phyloP scores from a whole-genome alignment of 257 asterid genomes.

The Capsicum pubescens region DNA sequence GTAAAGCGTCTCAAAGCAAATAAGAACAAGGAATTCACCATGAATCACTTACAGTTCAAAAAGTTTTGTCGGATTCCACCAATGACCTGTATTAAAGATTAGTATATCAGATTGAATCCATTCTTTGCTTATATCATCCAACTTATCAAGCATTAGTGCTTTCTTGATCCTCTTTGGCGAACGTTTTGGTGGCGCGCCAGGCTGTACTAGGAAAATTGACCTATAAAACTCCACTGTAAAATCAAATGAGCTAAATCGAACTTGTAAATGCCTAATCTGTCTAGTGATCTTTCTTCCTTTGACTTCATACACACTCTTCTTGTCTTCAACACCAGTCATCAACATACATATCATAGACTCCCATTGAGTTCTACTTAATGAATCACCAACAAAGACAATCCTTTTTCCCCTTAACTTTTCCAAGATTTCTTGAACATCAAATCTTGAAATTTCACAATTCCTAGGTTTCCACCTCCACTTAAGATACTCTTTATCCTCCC shows the following conservation, averaged over 20 bases:
- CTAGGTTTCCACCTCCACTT: conserved; percentile 91
- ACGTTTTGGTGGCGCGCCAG: conserved; percentile 63
- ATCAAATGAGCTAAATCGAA: conserved; percentile 57
- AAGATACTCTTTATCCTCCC: conserved; percentile 72
- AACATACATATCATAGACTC: conserved; percentile 93
- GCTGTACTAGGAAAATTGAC: conserved; percentile 82
- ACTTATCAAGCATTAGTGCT: conserved; percentile 60
- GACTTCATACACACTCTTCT: conserved; percentile 72
- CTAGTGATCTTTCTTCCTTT: conserved; percentile 80
- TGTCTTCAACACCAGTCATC: conserved; percentile 79
- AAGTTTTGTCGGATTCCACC: conserved; percentile 90
- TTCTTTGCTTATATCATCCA: conserved; percentile 76
- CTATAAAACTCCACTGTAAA: conserved; percentile 83
- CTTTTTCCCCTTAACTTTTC: conserved; percentile 79
- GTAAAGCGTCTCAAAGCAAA: neutral
- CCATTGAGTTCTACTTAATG: conserved; percentile 93
- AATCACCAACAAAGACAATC: conserved; percentile 91
- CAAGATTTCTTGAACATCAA: conserved; percentile 60
- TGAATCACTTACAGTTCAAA: conserved; percentile 70
- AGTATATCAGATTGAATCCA: conserved; percentile 88
- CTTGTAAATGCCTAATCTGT: conserved; percentile 72
- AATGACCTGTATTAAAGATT: conserved; percentile 87
- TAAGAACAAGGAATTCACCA: neutral
- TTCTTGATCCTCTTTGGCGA: conserved; percentile 87
- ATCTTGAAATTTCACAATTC: conserved; percentile 65